Evolutionary conservation across 2,329 filamentous ascomycete genomes (phyloP).

Genomic region (Penicillium fuscoglaucum): DNA sequence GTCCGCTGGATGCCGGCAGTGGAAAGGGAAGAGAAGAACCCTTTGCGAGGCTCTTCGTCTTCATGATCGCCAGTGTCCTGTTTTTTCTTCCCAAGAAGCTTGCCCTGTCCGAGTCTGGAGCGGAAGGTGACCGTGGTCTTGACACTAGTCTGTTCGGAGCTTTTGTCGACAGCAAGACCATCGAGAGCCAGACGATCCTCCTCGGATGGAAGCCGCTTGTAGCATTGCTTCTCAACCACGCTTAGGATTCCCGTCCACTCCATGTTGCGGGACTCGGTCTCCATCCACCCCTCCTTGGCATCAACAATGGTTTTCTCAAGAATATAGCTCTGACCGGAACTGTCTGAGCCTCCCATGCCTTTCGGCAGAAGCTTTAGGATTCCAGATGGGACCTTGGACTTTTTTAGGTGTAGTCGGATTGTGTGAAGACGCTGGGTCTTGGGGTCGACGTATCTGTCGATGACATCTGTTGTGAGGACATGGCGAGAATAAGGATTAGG

Average conservation of each 20-base stretch:
- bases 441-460: conserved; percentile 62
- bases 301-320: conserved; percentile 64
- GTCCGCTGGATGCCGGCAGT: conserved; percentile 62
- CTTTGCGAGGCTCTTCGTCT: conserved; percentile 54
- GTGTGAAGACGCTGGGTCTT: conserved; percentile 61
- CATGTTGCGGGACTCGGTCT: conserved; percentile 63
- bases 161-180: conserved; percentile 39
- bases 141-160: conserved; percentile 55
- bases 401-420: conserved; percentile 62
- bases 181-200: conserved; percentile 25
- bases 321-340: conserved; percentile 62
- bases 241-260: conserved; percentile 66
- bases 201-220: conserved; percentile 47
- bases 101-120: conserved; percentile 60
- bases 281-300: conserved; percentile 64
- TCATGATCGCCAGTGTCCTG: conserved; percentile 46
- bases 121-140: conserved; percentile 62
- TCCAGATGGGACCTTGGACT: conserved; percentile 61
- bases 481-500: conserved; percentile 67
- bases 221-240: conserved; percentile 62
- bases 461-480: conserved; percentile 66
- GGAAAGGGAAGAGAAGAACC: conserved; percentile 61
- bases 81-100: conserved; percentile 48
- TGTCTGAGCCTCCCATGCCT: conserved; percentile 58
- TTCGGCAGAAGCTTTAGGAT: conserved; percentile 63